phyloP scores from a whole-genome alignment of 2,329 filamentous ascomycete genomes.

The Magnaporthiopsis incrustans region DNA sequence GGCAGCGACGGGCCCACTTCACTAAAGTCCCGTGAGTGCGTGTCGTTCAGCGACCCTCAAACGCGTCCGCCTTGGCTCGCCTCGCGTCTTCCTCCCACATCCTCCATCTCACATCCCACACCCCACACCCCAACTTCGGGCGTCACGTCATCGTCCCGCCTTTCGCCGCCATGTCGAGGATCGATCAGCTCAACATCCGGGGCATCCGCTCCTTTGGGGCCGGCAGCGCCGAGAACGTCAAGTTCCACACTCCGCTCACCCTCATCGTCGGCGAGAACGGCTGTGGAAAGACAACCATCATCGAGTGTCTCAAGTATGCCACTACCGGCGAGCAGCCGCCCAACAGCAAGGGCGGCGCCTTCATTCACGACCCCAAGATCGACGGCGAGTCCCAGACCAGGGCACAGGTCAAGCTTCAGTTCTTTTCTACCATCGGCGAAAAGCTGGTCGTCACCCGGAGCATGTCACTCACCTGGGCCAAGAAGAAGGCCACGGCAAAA shows the following conservation, averaged over 20 bases:
- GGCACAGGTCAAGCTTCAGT: conserved; percentile 86
- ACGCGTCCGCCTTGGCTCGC: background rate
- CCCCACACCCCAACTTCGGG: background rate
- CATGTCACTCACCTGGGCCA: conserved; percentile 80
- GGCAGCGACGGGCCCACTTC: background rate
- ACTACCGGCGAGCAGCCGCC: conserved; percentile 90
- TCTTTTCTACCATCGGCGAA: conserved; percentile 68
- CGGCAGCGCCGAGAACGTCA: conserved; percentile 63
- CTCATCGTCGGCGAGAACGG: conserved; percentile 97
- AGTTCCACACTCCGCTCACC: conserved; percentile 85
- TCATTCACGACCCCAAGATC: conserved; percentile 94
- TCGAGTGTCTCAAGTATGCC: conserved; percentile 96
- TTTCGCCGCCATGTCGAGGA: conserved; percentile 13
- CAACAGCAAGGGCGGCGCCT: conserved; percentile 83
- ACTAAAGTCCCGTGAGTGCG: conserved; percentile 6
- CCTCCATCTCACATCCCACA: background rate
- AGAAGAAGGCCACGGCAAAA: conserved; percentile 66
- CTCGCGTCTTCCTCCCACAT: background rate
- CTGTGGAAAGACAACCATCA: conserved; percentile 97
- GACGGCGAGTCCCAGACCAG: conserved; percentile 75
- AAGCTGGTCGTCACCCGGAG: conserved; percentile 79
- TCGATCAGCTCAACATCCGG: conserved; percentile 18
- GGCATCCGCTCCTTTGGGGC: conserved; percentile 74
- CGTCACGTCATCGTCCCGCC: background rate
- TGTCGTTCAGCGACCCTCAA: background rate